phyloP scores from a whole-genome alignment of 2,329 filamentous ascomycete species.

The Hypoxylon sp. region DNA sequence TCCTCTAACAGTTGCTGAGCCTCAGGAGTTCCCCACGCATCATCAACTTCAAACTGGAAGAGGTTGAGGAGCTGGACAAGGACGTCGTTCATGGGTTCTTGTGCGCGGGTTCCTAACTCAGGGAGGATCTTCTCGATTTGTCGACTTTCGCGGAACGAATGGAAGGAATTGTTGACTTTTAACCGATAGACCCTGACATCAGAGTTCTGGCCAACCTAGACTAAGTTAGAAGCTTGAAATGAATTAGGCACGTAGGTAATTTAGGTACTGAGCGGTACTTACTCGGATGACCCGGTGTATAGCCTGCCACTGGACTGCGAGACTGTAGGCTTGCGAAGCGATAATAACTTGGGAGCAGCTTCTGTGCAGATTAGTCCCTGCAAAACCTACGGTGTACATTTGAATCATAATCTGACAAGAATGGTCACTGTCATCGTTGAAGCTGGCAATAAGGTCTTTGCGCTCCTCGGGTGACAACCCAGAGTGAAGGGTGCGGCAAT shows the following conservation, averaged over 20 bases:
- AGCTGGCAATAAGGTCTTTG: constrained; percentile 47
- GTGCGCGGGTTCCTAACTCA: constrained; percentile 47
- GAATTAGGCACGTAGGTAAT: neutral
- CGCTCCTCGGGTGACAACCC: constrained; percentile 43
- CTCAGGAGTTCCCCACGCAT: constrained; percentile 46
- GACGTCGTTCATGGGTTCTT: constrained; percentile 43
- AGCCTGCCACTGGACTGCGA: constrained; percentile 49
- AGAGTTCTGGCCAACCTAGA: constrained; percentile 49
- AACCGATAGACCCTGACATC: constrained; percentile 49
- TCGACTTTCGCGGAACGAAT: constrained; percentile 50
- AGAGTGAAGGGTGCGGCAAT: constrained; percentile 50
- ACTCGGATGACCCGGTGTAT: constrained; percentile 53
- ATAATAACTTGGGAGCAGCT: constrained; percentile 50
- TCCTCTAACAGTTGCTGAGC: constrained; percentile 40
- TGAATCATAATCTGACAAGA: constrained; percentile 53
- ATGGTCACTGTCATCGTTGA: constrained; percentile 41
- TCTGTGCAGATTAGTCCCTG: constrained; percentile 51
- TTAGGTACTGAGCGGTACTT: constrained; percentile 23
- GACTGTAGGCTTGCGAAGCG: constrained; percentile 49
- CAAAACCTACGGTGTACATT: constrained; percentile 52
- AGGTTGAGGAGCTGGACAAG: constrained; percentile 50
- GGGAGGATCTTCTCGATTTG: constrained; percentile 53
- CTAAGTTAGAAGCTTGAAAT: constrained; percentile 32
- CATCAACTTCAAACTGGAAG: constrained; percentile 48
- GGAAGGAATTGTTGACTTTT: constrained; percentile 49